Base-by-base conservation (phyloP, 192 early-diverging fungal genomes). In the Coemansia sp. region DNA sequence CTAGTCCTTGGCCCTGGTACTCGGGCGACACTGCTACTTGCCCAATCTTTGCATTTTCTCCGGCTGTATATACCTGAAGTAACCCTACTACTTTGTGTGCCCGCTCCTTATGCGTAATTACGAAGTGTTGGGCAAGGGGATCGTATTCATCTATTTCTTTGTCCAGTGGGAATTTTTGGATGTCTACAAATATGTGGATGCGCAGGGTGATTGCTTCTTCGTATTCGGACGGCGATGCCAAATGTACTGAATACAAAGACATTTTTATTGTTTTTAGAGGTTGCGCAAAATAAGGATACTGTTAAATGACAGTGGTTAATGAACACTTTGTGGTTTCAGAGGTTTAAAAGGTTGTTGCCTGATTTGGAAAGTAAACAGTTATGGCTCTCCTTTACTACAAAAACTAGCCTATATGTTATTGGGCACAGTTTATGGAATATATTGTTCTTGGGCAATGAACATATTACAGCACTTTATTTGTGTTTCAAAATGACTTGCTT, bases 11-110 rank as follows among this genome's bases (percentile, higher is more conserved):
- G 8, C 76, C 76, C 47, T 78, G 76, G 29, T 78, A 59, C 38
- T 78, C 76, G 24, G 76, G 76, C n/a, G 57, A 4, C 13, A 78
- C 48, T 4, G 62, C 76, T 10, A 78, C 69, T 13, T 71, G 62
- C 7, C 76, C 76, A 13, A 78, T 32, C 38, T 78, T 78, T 13
- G 63, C 55, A 14, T 53, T 38, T 0, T 53, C 64, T 39, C 62
- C 10, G 22, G 16, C 11, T 64, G 55, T 13, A 73, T 10, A 32
- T 12, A 78, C 65, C 11, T 71, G 76, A 3, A 78, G 48, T 1
- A 64, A 69, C 0, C 70, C 76, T 43, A 73, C 52, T 1, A 78
- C 76, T 11, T 60, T 62, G 14, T 52, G 23, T 32, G 29, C 29
- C n/a, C 37, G 22, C 16, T 60, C 24, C 4, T 3, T 26, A 6